A percentile compares a stretch with the other conserved stretches of the same genome.
Conservation (phyloP, 768 basidiomycete species). For the Rossbeevera mucosa region DNA sequence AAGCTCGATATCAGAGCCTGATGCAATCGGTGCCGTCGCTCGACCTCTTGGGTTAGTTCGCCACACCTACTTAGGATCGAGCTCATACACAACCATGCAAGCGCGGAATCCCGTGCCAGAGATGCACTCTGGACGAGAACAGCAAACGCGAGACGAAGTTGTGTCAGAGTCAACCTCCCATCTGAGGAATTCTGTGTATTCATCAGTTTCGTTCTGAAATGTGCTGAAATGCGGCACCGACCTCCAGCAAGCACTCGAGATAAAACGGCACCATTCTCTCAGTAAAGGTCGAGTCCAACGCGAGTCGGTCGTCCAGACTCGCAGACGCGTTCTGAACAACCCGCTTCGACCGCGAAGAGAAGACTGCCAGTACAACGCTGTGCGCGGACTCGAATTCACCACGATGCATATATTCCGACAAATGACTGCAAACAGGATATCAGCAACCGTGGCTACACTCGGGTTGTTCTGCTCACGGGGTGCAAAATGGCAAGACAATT, state of each 20-base stretch:
- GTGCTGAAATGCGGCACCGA: conserved; percentile 28
- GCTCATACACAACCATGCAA: conserved; percentile 70
- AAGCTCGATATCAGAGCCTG: conserved; percentile 63
- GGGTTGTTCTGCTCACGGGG: conserved; percentile 48
- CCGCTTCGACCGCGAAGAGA: conserved; percentile 54
- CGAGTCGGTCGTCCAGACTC: conserved; percentile 5
- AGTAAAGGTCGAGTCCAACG: conserved; percentile 37
- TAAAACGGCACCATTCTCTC: conserved; percentile 72
- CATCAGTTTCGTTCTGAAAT: neutral
- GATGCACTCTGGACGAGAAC: conserved; percentile 61
- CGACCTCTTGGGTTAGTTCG: conserved; percentile 14
- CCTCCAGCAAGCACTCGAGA: conserved; percentile 64
- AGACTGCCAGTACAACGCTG: conserved; percentile 73
- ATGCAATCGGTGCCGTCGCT: conserved; percentile 50
- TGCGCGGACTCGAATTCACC: conserved; percentile 87
- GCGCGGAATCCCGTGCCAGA: conserved; percentile 37
- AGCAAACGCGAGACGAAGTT: conserved; percentile 72
- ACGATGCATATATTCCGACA: conserved; percentile 53
- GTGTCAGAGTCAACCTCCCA: conserved; percentile 54
- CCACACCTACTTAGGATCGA: conserved; percentile 48
- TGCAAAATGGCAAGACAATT: conserved; percentile 55
- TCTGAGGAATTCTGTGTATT: conserved; percentile 55
- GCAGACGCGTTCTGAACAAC: conserved; percentile 9
- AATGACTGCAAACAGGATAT: conserved; percentile 41
- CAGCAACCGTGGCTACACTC: neutral